A percentile compares a stretch with the other conserved stretches of the same genome.
phyloP scores from a whole-genome alignment of 2,329 filamentous ascomycete species.

The Delphinella strobiligena region DNA sequence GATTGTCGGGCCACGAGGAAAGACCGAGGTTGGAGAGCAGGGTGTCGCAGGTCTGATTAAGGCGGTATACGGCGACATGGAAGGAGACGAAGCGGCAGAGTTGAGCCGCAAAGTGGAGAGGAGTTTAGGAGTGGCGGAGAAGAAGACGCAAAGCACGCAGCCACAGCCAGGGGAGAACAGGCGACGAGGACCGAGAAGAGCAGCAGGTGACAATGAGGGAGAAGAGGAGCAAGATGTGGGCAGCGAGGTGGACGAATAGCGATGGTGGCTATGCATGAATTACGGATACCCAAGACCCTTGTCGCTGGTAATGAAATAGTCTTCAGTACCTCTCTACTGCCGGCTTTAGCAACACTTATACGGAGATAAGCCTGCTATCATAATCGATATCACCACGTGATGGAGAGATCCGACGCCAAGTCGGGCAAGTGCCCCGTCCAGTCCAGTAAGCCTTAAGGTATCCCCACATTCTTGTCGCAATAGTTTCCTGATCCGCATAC shows the following conservation, averaged over 20 bases:
- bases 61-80: slow-evolving; percentile 37
- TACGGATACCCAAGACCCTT: too few relatives aligned
- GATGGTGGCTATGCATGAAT: too few relatives aligned
- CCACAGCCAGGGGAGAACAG: not conserved
- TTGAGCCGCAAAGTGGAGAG: slow-evolving; percentile 21
- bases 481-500: too few relatives aligned
- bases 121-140: slow-evolving; percentile 17
- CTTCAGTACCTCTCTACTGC: too few relatives aligned
- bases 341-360: too few relatives aligned
- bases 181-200: slow-evolving; percentile 1
- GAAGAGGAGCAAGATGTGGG: not conserved
- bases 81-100: slow-evolving; percentile 17
- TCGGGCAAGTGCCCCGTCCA: too few relatives aligned
- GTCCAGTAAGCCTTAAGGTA: too few relatives aligned
- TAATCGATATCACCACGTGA: too few relatives aligned
- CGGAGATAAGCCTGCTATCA: too few relatives aligned
- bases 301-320: too few relatives aligned
- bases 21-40: slow-evolving; percentile 68
- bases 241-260: slow-evolving; percentile 1
- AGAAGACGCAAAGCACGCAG: not conserved
- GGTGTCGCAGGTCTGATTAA: slow-evolving; percentile 61
- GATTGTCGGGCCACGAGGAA: slow-evolving; percentile 73
- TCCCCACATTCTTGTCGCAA: too few relatives aligned
- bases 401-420: too few relatives aligned
- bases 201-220: not conserved